These are phyloP conservation scores for Kalanchoe fedtschenkoi DNA, from an alignment of 164 flowering plant species.

Conservation along the genomic window DNA sequence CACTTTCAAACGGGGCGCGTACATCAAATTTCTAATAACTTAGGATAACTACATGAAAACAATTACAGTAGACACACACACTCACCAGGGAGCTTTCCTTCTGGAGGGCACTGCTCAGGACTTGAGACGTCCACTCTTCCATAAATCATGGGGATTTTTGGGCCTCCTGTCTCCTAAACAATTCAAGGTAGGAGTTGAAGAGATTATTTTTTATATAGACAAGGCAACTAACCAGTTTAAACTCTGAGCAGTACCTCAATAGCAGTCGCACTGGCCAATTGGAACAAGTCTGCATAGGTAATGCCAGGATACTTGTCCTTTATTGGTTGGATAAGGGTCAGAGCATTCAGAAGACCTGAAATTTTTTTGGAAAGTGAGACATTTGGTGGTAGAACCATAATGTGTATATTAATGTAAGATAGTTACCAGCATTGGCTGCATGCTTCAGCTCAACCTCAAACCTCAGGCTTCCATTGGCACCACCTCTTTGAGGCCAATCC, in stretches of 20 bases:
- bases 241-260: constrained; percentile 71
- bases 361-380: constrained; percentile 13
- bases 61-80: not conserved
- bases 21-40: too few species aligned
- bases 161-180: constrained; percentile 91
- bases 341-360: constrained; percentile 87
- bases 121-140: constrained; percentile 79
- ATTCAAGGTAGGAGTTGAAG: not conserved
- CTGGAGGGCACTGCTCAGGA: constrained; percentile 86
- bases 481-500: constrained; percentile 91
- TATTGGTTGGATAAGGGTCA: constrained; percentile 83
- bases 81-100: constrained; percentile 95
- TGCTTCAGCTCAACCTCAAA: constrained; percentile 87
- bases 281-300: constrained; percentile 90
- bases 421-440: constrained; percentile 95
- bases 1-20: too few species aligned
- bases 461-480: constrained; percentile 94
- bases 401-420: not conserved
- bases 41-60: too few species aligned
- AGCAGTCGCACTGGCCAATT: constrained; percentile 96
- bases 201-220: too few species aligned
- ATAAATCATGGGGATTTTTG: constrained; percentile 91
- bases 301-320: constrained; percentile 79
- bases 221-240: too few species aligned
- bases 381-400: constrained; percentile 3